Conservation (phyloP, 2,329 filamentous ascomycete species). For the Talaromyces marneffei region DNA sequence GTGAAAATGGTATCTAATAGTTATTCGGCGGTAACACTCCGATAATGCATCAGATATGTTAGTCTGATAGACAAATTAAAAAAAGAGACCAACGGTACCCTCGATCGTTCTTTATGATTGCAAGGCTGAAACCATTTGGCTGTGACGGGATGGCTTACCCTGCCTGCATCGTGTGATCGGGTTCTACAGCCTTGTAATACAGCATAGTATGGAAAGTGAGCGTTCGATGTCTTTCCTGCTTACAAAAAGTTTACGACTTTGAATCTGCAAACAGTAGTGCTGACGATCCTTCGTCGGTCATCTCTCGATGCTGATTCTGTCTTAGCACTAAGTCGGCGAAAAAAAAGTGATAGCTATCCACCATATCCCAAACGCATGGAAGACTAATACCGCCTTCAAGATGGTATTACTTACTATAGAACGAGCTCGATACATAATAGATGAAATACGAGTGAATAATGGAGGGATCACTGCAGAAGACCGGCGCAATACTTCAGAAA, state of each 20-base stretch:
- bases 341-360: not conserved
- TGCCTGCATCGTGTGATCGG: not conserved
- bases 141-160: not conserved
- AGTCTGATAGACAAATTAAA: not conserved
- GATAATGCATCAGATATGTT: not conserved
- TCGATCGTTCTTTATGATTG: not conserved
- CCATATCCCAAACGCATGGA: not conserved
- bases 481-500: not conserved
- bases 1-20: not conserved
- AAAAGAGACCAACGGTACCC: not conserved
- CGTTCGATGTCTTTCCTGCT: not conserved
- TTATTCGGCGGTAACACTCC: not conserved
- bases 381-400: not conserved
- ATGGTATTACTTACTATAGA: not conserved
- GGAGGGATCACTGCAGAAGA: conserved; percentile 2
- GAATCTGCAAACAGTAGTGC: not conserved
- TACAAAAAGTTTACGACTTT: not conserved
- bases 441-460: not conserved
- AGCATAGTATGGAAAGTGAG: not conserved
- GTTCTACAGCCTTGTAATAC: not conserved
- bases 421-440: not conserved
- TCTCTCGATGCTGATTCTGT: not conserved
- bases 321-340: not conserved
- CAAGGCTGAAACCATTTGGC: not conserved
- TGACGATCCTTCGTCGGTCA: not conserved